These are phyloP conservation scores for Punica granatum DNA, from an alignment of 345 rosid genomes.

Conservation along the genomic window DNA sequence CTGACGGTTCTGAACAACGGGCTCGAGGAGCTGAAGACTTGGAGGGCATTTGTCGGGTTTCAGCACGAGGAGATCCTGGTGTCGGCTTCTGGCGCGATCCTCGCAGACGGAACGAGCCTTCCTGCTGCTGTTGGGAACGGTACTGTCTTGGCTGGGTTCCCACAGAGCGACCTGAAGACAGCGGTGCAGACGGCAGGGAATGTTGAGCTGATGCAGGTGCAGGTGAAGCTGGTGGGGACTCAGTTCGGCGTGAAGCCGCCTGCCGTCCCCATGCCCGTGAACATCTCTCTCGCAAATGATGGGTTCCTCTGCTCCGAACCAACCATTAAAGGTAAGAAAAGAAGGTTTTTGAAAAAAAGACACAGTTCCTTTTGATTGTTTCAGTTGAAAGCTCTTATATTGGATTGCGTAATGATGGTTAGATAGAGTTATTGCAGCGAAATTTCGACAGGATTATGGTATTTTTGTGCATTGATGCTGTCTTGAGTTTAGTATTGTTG, in stretches of 20 bases:
- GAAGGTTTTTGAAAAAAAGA: too few species aligned
- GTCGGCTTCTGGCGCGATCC: slow-evolving; percentile 62
- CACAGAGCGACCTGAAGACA: slow-evolving; percentile 66
- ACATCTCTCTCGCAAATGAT: slow-evolving; percentile 61
- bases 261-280: slow-evolving; percentile 53
- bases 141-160: slow-evolving; percentile 68
- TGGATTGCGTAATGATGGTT: too few species aligned
- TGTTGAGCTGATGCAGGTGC: slow-evolving; percentile 60
- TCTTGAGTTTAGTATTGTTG: too few species aligned
- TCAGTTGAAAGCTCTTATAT: not conserved
- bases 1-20: slow-evolving; percentile 69
- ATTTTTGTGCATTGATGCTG: too few species aligned
- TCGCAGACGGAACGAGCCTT: slow-evolving; percentile 53
- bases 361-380: not conserved
- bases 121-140: slow-evolving; percentile 76
- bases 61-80: slow-evolving; percentile 63
- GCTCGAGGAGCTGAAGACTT: slow-evolving; percentile 50
- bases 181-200: slow-evolving; percentile 92
- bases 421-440: too few species aligned
- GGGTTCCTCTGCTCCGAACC: slow-evolving; percentile 53
- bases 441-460: too few species aligned
- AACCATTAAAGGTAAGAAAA: slow-evolving; percentile 39
- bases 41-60: slow-evolving; percentile 73
- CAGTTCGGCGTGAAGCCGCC: slow-evolving; percentile 72
- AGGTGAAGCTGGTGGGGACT: slow-evolving; percentile 68